Percentiles rank a stretch among this genome's conserved stretches.
Conservation (phyloP, 1,139 yeast genomes). For the Yamadazyma conglobata region DNA sequence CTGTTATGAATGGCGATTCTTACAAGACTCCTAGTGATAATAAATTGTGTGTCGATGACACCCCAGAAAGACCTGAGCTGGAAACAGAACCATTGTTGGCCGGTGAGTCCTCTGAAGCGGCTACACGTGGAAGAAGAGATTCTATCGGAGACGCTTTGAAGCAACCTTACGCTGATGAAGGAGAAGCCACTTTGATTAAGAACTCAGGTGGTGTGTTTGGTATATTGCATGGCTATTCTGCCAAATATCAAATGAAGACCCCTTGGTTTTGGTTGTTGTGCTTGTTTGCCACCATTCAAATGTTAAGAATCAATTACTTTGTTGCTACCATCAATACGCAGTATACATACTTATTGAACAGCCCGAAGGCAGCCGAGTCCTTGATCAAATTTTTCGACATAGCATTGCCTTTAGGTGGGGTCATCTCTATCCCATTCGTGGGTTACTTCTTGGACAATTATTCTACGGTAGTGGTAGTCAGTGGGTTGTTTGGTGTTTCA, state of each 20-base stretch:
- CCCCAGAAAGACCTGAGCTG: slow-evolving; percentile 10
- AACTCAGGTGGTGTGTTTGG: slow-evolving; percentile 43
- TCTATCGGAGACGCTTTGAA: slow-evolving; percentile 46
- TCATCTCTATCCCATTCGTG: slow-evolving; percentile 40
- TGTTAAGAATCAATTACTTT: slow-evolving; percentile 45
- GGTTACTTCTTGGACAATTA: slow-evolving; percentile 39
- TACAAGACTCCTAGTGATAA: slow-evolving; percentile 35
- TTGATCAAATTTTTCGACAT: slow-evolving; percentile 39
- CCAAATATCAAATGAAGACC: slow-evolving; percentile 37
- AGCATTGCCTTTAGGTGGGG: slow-evolving; percentile 47
- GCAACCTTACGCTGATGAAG: slow-evolving; percentile 42
- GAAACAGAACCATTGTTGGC: slow-evolving; percentile 24
- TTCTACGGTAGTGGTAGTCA: slow-evolving; percentile 33
- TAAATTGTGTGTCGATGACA: slow-evolving; percentile 26
- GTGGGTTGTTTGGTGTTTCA: slow-evolving; percentile 28
- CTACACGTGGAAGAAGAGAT: slow-evolving; percentile 35
- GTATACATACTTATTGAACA: slow-evolving; percentile 36
- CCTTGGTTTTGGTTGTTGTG: slow-evolving; percentile 44
- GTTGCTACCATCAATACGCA: slow-evolving; percentile 47
- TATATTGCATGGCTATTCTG: slow-evolving; percentile 41
- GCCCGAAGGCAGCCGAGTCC: slow-evolving; percentile 23
- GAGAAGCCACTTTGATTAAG: slow-evolving; percentile 31
- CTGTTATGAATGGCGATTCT: slow-evolving; percentile 39
- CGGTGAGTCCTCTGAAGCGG: slow-evolving; percentile 4
- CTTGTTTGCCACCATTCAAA: slow-evolving; percentile 37